A percentile compares a stretch with the other conserved stretches of the same genome.
These are phyloP conservation scores for Macaranga tanarius DNA, from an alignment of 441 rosid species.

Conservation along the genomic window DNA sequence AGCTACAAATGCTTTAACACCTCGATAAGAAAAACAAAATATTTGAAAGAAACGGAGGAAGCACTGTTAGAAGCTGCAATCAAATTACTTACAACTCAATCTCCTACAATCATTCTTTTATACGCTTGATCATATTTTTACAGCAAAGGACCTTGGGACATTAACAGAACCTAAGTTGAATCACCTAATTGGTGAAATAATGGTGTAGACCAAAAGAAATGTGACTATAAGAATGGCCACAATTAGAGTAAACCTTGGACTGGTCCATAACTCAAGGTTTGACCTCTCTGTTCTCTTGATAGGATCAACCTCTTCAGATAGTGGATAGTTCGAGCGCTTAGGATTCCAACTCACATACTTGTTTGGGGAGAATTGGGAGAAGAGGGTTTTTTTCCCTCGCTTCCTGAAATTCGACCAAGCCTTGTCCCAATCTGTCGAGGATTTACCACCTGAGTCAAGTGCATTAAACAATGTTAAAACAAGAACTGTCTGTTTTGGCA, in stretches of 20 bases:
- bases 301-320: slow-evolving; percentile 90
- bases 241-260: slow-evolving; percentile 64
- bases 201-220: slow-evolving; percentile 72
- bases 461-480: slow-evolving; percentile 13
- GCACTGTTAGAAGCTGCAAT: background rate
- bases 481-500: background rate
- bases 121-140: background rate
- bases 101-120: background rate
- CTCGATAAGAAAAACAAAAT: too few species aligned
- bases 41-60: background rate
- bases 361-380: slow-evolving; percentile 58
- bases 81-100: slow-evolving; percentile 14
- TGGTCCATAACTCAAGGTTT: slow-evolving; percentile 82
- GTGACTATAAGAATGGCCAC: slow-evolving; percentile 68
- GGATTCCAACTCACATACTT: slow-evolving; percentile 95
- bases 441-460: slow-evolving; percentile 44
- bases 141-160: background rate
- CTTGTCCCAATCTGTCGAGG: slow-evolving; percentile 84
- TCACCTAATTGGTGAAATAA: slow-evolving; percentile 75
- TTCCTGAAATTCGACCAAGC: slow-evolving; percentile 86
- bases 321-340: slow-evolving; percentile 61
- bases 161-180: slow-evolving; percentile 2
- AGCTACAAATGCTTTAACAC: background rate
- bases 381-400: slow-evolving; percentile 66
- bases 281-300: slow-evolving; percentile 84